phyloP scores from a whole-genome alignment of 108 stramenopile genomes.

The Discostella stelligeroides region DNA sequence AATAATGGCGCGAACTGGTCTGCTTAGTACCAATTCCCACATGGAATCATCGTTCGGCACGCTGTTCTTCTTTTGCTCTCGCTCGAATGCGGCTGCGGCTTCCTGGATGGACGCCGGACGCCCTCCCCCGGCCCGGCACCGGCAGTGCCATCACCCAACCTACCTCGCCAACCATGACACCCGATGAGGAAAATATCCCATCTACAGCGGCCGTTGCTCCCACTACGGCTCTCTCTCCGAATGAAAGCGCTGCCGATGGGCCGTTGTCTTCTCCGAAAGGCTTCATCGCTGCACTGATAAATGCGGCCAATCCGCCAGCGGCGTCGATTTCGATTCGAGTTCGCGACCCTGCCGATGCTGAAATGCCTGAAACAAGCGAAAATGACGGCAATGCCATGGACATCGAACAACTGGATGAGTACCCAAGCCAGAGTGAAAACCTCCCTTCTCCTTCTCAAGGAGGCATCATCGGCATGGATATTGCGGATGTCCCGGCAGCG shows the following conservation, averaged over 20 bases:
- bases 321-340: background rate
- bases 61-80: too few relatives aligned
- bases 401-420: background rate
- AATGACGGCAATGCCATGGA: background rate
- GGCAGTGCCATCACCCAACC: too few relatives aligned
- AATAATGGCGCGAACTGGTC: too few relatives aligned
- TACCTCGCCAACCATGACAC: background rate
- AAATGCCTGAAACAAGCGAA: background rate
- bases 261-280: background rate
- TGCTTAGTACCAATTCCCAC: too few relatives aligned
- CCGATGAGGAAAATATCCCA: background rate
- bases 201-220: background rate
- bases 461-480: too few relatives aligned
- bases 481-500: background rate
- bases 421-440: background rate
- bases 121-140: too few relatives aligned
- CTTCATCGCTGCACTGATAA: slow-evolving; percentile 2
- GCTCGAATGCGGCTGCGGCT: too few relatives aligned
- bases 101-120: too few relatives aligned
- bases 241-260: background rate
- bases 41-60: too few relatives aligned
- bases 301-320: background rate
- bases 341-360: background rate
- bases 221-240: background rate
- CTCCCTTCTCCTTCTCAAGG: background rate